Percentiles rank a stretch among this genome's conserved stretches.
These are phyloP conservation scores for Schizothecium vesticola DNA, from an alignment of 495 filamentous ascomycete species.

Conservation along the genomic window DNA sequence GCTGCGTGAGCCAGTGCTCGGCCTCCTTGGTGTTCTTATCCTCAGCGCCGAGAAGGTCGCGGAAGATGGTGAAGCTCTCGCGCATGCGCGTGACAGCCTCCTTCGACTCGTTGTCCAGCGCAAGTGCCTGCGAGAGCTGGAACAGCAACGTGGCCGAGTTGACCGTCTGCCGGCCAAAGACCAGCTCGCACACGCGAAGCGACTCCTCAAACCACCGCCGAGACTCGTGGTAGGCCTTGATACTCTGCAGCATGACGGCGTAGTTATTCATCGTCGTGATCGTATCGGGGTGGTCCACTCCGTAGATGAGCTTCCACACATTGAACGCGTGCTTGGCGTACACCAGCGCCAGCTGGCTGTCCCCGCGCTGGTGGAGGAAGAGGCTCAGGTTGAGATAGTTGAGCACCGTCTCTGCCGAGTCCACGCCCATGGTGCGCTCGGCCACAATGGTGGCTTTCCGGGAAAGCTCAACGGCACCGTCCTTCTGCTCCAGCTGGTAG, in stretches of 20 bases:
- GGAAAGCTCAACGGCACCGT: conserved; percentile 87
- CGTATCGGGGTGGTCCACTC: conserved; percentile 86
- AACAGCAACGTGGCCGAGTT: conserved; percentile 95
- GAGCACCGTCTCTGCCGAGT: conserved; percentile 87
- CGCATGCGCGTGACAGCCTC: conserved; percentile 86
- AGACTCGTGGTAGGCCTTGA: conserved; percentile 88
- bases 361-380: conserved; percentile 88
- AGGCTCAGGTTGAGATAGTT: conserved; percentile 92
- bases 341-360: conserved; percentile 73
- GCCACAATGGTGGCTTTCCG: conserved; percentile 94
- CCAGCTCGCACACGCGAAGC: conserved; percentile 74
- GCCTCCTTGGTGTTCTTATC: conserved; percentile 95
- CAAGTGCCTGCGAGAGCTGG: conserved; percentile 92
- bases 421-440: conserved; percentile 89
- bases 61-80: conserved; percentile 93
- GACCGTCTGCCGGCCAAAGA: conserved; percentile 81
- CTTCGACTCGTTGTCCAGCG: conserved; percentile 88
- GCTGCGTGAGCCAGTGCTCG: conserved; percentile 90
- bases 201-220: conserved; percentile 95
- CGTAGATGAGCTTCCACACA: conserved; percentile 96
- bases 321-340: conserved; percentile 92
- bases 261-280: conserved; percentile 99
- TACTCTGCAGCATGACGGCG: conserved; percentile 93
- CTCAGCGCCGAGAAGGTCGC: conserved; percentile 70
- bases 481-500: conserved; percentile 93